Evolutionary conservation across 352 stramenopile genomes (phyloP), one percentile per base, ranked within the genome.

Genomic region (Pythium dissotocum): DNA sequence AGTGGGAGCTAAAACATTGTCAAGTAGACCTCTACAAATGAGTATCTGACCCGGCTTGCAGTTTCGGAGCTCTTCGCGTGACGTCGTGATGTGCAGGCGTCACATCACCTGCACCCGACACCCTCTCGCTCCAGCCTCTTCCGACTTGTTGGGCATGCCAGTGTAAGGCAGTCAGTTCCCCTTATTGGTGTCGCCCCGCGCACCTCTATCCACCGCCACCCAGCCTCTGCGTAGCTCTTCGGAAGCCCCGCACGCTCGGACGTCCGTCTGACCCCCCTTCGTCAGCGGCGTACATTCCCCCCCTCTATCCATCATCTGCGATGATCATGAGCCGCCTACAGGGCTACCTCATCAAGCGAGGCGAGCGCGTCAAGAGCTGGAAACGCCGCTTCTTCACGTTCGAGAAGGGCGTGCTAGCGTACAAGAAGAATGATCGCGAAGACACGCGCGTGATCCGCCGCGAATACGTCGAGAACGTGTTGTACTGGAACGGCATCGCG

Each of bases 341-440:
- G 61, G 83, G 83, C 13, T 90, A 83, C 65, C 78, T 92, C 18
- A 68, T 74, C 42, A 88, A 87, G 65, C 80, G 82, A 36, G 79
- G 83, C 14, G 77, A 75, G 44, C 83, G 85, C 58, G 66, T 92
- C 61, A 88, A 87, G 69, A 87, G 67, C 67, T 92, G 83, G 83
- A 85, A 86, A 58, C 73, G 77, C 6, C 80, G 82, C 67, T 92
- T 80, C 76, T 90, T 90, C 67, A 77, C 77, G 44, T 87, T 92
- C 52, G 67, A 79, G 35, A 78, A 88, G 63, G 82, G 83, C 35
- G 75, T 83, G 62, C 77, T 92, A 28, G 72, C 80, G 42, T 80
- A 83, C 73, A 83, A 83, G 70, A 89, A 90, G 65, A 78, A 75
- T 52, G 75, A 85, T 44, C 70, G 75, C 58, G 70, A 76, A 10